These are phyloP conservation scores for Pachyrhizus erosus DNA, from an alignment of 306 rosid genomes.

Conservation along the genomic window DNA sequence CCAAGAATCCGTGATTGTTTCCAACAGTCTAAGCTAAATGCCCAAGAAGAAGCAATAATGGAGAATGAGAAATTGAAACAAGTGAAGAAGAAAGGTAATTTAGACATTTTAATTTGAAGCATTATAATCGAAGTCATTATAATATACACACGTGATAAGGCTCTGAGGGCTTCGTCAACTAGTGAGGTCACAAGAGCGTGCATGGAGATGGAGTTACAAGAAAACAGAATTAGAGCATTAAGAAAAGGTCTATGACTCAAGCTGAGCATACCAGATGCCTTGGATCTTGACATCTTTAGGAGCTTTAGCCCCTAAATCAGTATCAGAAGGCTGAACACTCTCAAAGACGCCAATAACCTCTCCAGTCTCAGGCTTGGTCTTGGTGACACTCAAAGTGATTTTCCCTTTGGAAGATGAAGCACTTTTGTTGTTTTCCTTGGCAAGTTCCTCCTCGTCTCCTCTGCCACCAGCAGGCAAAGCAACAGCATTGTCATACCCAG, in stretches of 20 bases:
- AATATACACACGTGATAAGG: conserved; percentile 51
- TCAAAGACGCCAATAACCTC: conserved; percentile 93
- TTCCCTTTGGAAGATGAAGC: conserved; percentile 78
- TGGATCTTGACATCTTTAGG: conserved; percentile 96
- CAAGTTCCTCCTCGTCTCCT: conserved; percentile 94
- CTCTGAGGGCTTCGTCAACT: conserved; percentile 45
- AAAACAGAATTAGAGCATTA: not conserved
- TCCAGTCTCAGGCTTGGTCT: conserved; percentile 88
- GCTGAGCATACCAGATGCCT: conserved; percentile 99
- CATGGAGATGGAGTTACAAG: conserved; percentile 15
- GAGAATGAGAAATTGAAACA: not conserved
- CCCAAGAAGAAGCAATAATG: not conserved
- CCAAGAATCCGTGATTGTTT: not conserved
- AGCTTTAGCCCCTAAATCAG: conserved; percentile 94
- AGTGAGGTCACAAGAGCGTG: not conserved
- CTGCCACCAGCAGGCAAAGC: conserved; percentile 94
- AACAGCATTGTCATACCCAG: conserved; percentile 88
- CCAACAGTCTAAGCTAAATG: not conserved
- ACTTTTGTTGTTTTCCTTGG: conserved; percentile 80
- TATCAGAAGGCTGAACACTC: conserved; percentile 92
- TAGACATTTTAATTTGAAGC: not conserved
- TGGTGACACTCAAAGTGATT: conserved; percentile 81
- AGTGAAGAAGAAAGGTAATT: not conserved
- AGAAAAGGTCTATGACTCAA: conserved; percentile 58
- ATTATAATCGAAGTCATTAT: conserved; percentile 33